Conservation (phyloP, 805 yeast species). For the Sugiyamaella lignohabitans region DNA sequence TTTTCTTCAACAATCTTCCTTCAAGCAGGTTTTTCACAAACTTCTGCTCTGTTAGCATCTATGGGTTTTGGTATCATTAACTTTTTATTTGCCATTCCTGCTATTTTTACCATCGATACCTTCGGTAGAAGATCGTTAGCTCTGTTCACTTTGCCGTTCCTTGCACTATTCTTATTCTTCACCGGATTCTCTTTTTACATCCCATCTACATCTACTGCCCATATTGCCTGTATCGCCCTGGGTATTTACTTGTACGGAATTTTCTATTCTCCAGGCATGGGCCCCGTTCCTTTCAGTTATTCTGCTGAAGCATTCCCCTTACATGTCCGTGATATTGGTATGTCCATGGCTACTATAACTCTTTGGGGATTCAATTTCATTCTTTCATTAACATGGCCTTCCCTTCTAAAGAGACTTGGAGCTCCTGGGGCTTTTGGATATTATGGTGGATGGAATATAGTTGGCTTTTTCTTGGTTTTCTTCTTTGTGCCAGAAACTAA, state of each 20-base stretch:
- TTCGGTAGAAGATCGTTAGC: slow-evolving; percentile 64
- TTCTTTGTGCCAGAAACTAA: slow-evolving; percentile 57
- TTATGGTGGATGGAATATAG: slow-evolving; percentile 83
- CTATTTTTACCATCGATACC: slow-evolving; percentile 69
- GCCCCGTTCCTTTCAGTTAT: slow-evolving; percentile 86
- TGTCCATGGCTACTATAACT: slow-evolving; percentile 67
- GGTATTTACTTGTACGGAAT: slow-evolving; percentile 71
- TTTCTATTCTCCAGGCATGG: slow-evolving; percentile 78
- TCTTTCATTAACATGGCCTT: slow-evolving; percentile 74
- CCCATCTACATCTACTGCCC: slow-evolving; percentile 37
- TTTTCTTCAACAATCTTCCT: slow-evolving; percentile 73
- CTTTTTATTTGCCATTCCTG: slow-evolving; percentile 76
- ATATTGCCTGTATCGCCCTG: slow-evolving; percentile 59
- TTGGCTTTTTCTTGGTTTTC: slow-evolving; percentile 56
- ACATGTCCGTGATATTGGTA: slow-evolving; percentile 72
- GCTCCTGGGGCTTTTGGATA: slow-evolving; percentile 85
- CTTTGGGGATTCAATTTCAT: slow-evolving; percentile 50
- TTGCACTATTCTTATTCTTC: slow-evolving; percentile 47
- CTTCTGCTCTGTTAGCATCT: slow-evolving; percentile 66
- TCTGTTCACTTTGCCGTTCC: slow-evolving; percentile 52
- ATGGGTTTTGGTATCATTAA: slow-evolving; percentile 83
- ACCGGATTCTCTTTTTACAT: slow-evolving; percentile 64
- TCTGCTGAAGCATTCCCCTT: slow-evolving; percentile 81
- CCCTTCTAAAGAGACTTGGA: slow-evolving; percentile 56
- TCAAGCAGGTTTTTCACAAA: slow-evolving; percentile 56